phyloP scores from a whole-genome alignment of 441 rosid species.

The Erodium chrysanthum region DNA sequence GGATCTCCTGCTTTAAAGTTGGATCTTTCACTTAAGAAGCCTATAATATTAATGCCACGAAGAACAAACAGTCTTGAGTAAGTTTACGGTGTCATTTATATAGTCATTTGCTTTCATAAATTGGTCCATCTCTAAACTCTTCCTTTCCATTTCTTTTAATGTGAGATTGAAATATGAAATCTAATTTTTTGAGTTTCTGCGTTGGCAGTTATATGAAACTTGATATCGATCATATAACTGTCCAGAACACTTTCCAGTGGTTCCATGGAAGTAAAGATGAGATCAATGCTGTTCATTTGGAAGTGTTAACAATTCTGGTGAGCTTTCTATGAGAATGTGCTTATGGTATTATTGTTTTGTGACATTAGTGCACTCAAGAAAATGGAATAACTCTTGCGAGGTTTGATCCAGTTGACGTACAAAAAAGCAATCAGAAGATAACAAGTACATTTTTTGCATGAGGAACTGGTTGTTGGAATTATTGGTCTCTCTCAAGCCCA shows the following conservation, averaged over 20 bases:
- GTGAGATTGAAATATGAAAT: not conserved
- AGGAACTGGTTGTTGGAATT: constrained; percentile 10
- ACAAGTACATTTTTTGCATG: not conserved
- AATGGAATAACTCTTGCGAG: not conserved
- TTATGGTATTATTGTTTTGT: constrained; percentile 15
- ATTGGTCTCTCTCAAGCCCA: constrained; percentile 4
- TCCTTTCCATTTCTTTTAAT: not conserved
- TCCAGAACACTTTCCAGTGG: constrained; percentile 82
- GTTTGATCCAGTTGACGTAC: not conserved
- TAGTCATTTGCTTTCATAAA: constrained; percentile 6
- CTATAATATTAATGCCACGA: constrained; percentile 96
- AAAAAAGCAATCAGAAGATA: constrained; percentile 5
- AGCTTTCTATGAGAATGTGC: constrained; percentile 24
- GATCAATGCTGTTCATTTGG: constrained; percentile 76
- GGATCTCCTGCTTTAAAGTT: constrained; percentile 94
- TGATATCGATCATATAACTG: constrained; percentile 90
- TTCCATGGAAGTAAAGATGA: constrained; percentile 65
- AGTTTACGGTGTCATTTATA: constrained; percentile 28
- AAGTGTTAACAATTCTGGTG: constrained; percentile 70
- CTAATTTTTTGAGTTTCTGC: constrained; percentile 20
- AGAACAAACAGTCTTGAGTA: constrained; percentile 84
- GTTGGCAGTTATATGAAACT: constrained; percentile 80
- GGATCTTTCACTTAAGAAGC: constrained; percentile 82
- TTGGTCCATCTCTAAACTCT: constrained; percentile 4
- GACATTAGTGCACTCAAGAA: constrained; percentile 13